These are phyloP conservation scores for Penicillium sp. DNA, from an alignment of 2,329 filamentous ascomycete species.

Conservation along the genomic window DNA sequence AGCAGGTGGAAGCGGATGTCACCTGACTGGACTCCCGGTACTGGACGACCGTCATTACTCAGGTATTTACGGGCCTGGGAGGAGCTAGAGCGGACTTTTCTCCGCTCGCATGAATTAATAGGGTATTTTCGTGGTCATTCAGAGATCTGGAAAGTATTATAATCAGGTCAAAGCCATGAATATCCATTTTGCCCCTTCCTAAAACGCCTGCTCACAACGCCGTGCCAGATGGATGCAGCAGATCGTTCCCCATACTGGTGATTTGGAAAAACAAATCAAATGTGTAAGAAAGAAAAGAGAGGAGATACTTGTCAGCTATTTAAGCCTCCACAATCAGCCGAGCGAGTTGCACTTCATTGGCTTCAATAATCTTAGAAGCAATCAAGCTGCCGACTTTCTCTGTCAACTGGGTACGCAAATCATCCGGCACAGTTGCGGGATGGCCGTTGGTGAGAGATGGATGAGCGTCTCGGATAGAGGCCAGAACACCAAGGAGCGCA, in stretches of 20 bases:
- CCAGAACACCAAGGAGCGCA: conserved; percentile 61
- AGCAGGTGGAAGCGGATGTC: not conserved
- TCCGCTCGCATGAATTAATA: not conserved
- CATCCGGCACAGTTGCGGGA: conserved; percentile 40
- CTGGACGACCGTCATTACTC: not conserved
- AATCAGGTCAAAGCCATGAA: conserved; percentile 5
- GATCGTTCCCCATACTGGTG: not conserved
- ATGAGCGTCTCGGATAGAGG: conserved; percentile 55
- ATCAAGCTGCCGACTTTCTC: conserved; percentile 49
- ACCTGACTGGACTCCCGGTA: conserved; percentile 2
- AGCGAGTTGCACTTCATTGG: conserved; percentile 45
- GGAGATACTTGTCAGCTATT: not conserved
- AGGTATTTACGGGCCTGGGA: not conserved
- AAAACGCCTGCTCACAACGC: conserved; percentile 24
- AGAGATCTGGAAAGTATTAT: not conserved
- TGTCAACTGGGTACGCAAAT: conserved; percentile 42
- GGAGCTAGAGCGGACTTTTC: conserved; percentile 2
- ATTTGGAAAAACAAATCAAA: not conserved
- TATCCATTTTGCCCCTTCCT: conserved; percentile 3
- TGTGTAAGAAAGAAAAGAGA: conserved; percentile 8
- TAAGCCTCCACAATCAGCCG: conserved; percentile 43
- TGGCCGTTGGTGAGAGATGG: conserved; percentile 46
- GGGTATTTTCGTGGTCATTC: not conserved
- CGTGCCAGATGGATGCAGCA: conserved; percentile 11
- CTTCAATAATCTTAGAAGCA: conserved; percentile 46